phyloP scores from a whole-genome alignment of 2,329 filamentous ascomycete species.

The Chaetothyriales sp. region DNA sequence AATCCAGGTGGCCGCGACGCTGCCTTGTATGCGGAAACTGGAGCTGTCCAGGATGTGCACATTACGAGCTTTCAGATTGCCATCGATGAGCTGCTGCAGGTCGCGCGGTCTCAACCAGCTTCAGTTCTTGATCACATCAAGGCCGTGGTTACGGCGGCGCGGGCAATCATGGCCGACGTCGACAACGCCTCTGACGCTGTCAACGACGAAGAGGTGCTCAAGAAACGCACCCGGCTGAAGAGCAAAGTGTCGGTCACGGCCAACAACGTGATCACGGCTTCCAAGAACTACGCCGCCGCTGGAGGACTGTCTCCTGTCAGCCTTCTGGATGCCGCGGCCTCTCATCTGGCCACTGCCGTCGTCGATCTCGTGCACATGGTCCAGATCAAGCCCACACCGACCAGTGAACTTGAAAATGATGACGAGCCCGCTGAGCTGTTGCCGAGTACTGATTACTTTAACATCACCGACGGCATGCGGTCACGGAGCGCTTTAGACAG shows the following conservation, averaged over 20 bases:
- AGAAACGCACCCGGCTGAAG: slow-evolving; percentile 58
- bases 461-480: slow-evolving; percentile 36
- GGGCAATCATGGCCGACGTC: slow-evolving; percentile 72
- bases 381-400: slow-evolving; percentile 67
- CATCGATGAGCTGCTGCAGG: slow-evolving; percentile 76
- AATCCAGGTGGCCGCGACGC: slow-evolving; percentile 50
- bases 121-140: slow-evolving; percentile 78
- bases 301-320: slow-evolving; percentile 85
- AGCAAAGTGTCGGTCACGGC: slow-evolving; percentile 78
- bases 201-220: slow-evolving; percentile 39
- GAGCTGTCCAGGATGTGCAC: slow-evolving; percentile 78
- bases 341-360: slow-evolving; percentile 71
- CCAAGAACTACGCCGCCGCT: slow-evolving; percentile 76
- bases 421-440: slow-evolving; percentile 53
- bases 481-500: slow-evolving; percentile 54
- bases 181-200: slow-evolving; percentile 42
- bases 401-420: slow-evolving; percentile 64
- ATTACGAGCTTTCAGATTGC: slow-evolving; percentile 91
- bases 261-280: slow-evolving; percentile 88
- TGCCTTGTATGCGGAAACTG: slow-evolving; percentile 57
- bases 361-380: slow-evolving; percentile 73
- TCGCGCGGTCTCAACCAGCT: slow-evolving; percentile 59
- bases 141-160: slow-evolving; percentile 65
- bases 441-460: slow-evolving; percentile 56
- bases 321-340: slow-evolving; percentile 80